Base-by-base conservation (phyloP, 148 eudicot genomes). In the Rhododendron mucronatum region DNA sequence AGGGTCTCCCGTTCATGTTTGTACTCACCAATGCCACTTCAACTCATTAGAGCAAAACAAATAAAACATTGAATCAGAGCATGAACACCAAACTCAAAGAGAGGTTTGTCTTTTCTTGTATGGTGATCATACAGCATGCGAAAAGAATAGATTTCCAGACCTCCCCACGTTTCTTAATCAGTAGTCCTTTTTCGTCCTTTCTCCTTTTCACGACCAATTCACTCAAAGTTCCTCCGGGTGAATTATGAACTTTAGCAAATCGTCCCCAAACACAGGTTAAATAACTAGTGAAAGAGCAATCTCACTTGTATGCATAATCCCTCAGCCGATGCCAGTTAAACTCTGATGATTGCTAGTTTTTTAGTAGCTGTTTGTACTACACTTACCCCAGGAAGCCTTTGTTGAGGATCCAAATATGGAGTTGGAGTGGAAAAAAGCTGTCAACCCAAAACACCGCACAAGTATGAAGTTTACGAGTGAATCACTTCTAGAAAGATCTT, bases 1-100 rank as follows among this genome's bases (percentile, higher is more conserved):
- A 83, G 84, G 14, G 78, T 67, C 50, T 47, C 76, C 21, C 15
- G 55, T 44, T n/a, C 73, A 82, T 45, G 59, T 82, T 44, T 67
- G 13, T 55, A 81, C 67, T 35, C 67, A 81, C 7, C 69, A 26
- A 63, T 13, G 74, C n/a, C 50, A 13, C 50, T 37, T 37, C 10
- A 3, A 37, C 21, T 37, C 37, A 59, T 4, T 39, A 39, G 21
- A 7, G 16, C 50, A 39, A 26, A 28, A 45, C 9, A 1, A 5
- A 21, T 18, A 13, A 33, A 81, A 20, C 45, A 15, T 33, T 15
- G 83, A 57, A 35, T 30, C 55, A 35, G 23, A 39, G 13, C 9
- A 30, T 33, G 71, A 21, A 59, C 14, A 20, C 13, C 82, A 57
- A 35, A 35, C 48, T 35, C 47, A 3, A 30, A 33, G 47, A 35